Conservation (phyloP, 2,329 filamentous ascomycete species). For the Elsinoe arachidis region DNA sequence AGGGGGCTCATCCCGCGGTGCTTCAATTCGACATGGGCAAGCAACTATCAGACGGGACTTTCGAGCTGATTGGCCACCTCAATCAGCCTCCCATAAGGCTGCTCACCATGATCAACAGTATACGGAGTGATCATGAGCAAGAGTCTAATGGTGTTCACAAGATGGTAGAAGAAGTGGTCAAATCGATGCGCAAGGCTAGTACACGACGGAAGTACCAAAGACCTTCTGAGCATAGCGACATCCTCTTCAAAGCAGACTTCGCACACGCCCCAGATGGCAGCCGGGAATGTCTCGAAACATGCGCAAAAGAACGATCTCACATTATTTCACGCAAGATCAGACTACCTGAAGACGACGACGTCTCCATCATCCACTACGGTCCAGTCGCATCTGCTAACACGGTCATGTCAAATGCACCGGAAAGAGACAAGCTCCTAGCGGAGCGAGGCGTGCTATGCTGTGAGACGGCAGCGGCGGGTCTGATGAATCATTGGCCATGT, state of each 20-base stretch:
- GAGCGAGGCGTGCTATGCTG: constrained; percentile 13
- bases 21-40: not conserved
- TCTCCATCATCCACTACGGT: constrained; percentile 19
- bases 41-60: not conserved
- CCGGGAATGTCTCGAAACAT: not conserved
- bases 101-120: constrained; percentile 12
- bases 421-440: constrained; percentile 13
- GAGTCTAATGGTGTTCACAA: not conserved
- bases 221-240: too few relatives aligned
- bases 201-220: too few relatives aligned
- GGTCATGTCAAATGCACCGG: constrained; percentile 19
- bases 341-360: not conserved
- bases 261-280: too few relatives aligned
- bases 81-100: constrained; percentile 13
- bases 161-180: not conserved
- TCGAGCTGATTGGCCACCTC: not conserved
- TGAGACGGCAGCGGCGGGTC: constrained; percentile 15
- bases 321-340: not conserved
- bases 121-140: constrained; percentile 12
- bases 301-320: not conserved
- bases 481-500: constrained; percentile 12
- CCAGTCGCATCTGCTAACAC: constrained; percentile 21
- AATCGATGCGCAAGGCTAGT: too few relatives aligned
- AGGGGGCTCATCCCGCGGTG: not conserved
- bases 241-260: too few relatives aligned